Evolutionary conservation across 805 yeast species (phyloP).

Genomic region (Wickerhamomyces sydowiorum): DNA sequence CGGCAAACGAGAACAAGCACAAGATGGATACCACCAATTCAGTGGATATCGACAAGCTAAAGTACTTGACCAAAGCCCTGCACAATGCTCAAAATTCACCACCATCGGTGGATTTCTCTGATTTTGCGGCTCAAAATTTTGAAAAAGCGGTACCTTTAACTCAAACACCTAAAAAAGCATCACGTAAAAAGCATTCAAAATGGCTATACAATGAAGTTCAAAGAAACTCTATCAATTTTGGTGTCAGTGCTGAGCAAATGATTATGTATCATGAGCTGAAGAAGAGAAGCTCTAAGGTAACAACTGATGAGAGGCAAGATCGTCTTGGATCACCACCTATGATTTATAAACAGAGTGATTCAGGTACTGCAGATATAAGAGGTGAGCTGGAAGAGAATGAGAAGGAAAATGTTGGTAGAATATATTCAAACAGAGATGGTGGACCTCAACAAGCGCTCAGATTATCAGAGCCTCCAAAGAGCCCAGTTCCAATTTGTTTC

Average conservation of each 20-base stretch:
- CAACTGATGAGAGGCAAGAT: background rate
- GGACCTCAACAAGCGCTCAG: too few relatives aligned
- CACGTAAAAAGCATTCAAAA: conserved; percentile 4
- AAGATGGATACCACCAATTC: too few relatives aligned
- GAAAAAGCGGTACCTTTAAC: background rate
- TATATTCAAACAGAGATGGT: too few relatives aligned
- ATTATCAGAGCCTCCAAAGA: too few relatives aligned
- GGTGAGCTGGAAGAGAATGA: too few relatives aligned
- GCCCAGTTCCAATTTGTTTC: too few relatives aligned
- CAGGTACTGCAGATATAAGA: too few relatives aligned
- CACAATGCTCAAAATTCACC: background rate
- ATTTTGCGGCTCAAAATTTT: conserved; percentile 13
- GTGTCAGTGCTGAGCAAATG: conserved; percentile 13
- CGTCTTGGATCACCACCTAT: too few relatives aligned
- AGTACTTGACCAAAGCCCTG: conserved; percentile 3
- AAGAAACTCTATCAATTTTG: conserved; percentile 12
- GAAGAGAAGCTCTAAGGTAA: background rate
- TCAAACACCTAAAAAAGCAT: background rate
- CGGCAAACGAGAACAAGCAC: too few relatives aligned
- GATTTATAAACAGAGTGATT: too few relatives aligned
- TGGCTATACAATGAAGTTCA: conserved; percentile 15
- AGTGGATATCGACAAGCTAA: conserved; percentile 11
- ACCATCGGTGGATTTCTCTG: conserved; percentile 7
- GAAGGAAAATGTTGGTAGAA: too few relatives aligned
- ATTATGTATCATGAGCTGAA: conserved; percentile 4